phyloP scores from a whole-genome alignment of 805 yeast genomes.

The Yarrowia sp. region DNA sequence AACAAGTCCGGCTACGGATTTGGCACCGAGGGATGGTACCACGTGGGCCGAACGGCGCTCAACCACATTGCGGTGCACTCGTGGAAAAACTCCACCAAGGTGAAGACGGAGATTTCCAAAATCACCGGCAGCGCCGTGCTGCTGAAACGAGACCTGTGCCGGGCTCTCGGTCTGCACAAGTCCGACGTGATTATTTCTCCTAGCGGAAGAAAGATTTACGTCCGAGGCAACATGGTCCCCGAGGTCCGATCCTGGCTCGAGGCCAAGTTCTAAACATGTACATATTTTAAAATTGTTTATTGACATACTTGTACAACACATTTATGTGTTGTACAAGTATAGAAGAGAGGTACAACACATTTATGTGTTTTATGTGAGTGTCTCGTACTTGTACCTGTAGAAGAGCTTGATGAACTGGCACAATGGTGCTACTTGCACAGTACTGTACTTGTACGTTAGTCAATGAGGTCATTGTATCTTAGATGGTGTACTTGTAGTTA shows the following conservation, averaged over 20 bases:
- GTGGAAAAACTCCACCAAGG: conserved; percentile 35
- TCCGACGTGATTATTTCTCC: conserved; percentile 19
- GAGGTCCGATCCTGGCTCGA: conserved; percentile 21
- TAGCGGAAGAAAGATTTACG: conserved; percentile 23
- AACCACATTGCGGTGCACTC: conserved; percentile 36
- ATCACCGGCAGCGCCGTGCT: conserved; percentile 33
- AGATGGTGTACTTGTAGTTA: no score
- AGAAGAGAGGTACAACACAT: no score
- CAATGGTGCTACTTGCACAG: no score
- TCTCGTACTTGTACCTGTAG: no score
- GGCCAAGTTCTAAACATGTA: conserved; percentile 26
- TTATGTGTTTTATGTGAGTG: no score
- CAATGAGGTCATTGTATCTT: no score
- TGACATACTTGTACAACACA: no score
- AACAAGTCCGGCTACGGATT: conserved; percentile 17
- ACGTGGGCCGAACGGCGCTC: conserved; percentile 37
- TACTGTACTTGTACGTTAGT: no score
- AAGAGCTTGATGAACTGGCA: no score
- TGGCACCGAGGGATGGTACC: conserved; percentile 29
- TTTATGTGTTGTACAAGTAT: no score
- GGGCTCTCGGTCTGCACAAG: conserved; percentile 11
- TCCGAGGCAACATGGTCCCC: conserved; percentile 23
- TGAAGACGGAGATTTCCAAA: conserved; percentile 36
- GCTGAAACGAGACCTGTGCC: conserved; percentile 29
- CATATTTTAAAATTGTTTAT: conserved; percentile 3